Percentiles rank a stretch among this genome's conserved stretches.
Evolutionary conservation across 2,329 filamentous ascomycete genomes (phyloP).

Genomic region (Elsinoe perseae): DNA sequence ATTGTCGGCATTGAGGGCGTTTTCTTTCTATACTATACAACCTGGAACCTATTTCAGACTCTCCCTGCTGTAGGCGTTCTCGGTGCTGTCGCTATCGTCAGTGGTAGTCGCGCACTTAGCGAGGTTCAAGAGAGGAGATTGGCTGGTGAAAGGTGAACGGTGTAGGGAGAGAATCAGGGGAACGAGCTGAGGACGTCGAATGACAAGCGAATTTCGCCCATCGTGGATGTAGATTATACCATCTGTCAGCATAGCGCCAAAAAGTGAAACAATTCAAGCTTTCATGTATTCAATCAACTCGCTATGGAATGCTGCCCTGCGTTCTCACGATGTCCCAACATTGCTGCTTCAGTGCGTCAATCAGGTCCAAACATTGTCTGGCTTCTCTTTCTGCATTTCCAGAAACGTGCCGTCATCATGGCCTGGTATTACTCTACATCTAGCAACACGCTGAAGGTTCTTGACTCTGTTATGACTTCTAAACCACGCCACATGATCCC

Average conservation of each 20-base stretch:
- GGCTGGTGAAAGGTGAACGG: constrained; percentile 53
- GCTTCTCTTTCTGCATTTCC: constrained; percentile 23
- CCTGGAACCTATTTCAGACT: constrained; percentile 85
- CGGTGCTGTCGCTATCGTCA: constrained; percentile 67
- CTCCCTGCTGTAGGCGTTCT: constrained; percentile 65
- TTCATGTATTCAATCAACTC: not conserved
- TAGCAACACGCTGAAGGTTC: constrained; percentile 26
- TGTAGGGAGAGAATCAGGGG: not conserved
- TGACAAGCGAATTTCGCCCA: not conserved
- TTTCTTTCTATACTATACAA: constrained; percentile 90
- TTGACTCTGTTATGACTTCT: constrained; percentile 29
- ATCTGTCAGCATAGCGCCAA: constrained; percentile 1
- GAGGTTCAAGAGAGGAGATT: constrained; percentile 87
- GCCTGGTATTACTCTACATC: constrained; percentile 30
- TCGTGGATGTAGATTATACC: constrained; percentile 14
- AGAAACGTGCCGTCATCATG: constrained; percentile 31
- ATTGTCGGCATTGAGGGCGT: constrained; percentile 81
- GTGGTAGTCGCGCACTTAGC: constrained; percentile 79
- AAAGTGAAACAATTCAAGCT: not conserved
- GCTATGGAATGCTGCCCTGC: not conserved
- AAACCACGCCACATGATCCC: constrained; percentile 32
- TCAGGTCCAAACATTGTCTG: constrained; percentile 6
- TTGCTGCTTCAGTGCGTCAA: not conserved
- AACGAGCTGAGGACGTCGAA: not conserved
- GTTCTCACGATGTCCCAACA: no score